Base-by-base conservation (phyloP, 1,284 basidiomycete genomes). In the Marasmius sp. region DNA sequence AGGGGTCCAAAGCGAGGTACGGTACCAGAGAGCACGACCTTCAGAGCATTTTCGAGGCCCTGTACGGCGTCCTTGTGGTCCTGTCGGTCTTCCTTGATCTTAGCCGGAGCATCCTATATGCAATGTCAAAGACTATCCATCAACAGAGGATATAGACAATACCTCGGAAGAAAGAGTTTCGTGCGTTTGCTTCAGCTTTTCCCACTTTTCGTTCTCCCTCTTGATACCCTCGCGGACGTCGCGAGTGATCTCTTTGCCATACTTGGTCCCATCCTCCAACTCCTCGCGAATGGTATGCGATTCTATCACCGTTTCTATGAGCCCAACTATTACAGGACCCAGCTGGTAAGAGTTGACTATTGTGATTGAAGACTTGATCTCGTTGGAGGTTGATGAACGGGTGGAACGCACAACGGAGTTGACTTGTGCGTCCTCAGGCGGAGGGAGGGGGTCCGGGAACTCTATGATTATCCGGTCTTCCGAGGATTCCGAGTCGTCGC, bases 331-430 rank as follows among this genome's bases (percentile, higher is more conserved):
- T 18, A 89, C 79, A 33, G 89, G 89, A 14, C 92, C 74, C 64
- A 92, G 78, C 67, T 92, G 90, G 2, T 80, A 79, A 0, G 89
- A 79, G 53, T 78, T 75, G 6, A 77, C 72, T 55, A 89, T 54
- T 4, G 10, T 14, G 14, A 54, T 18, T 2, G 11, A 74, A 39
- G 72, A 67, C 18, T 77, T 60, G 18, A 64, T 18, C 38, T 64
- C 62, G 14, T 67, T 63, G 20, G 63, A 60, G 10, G 65, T 63
- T 27, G 63, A 16, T 16, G 45, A 64, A 59, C 75, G 76, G 53
- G 68, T 79, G 58, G 72, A 78, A 59, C 78, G 78, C 27, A 77
- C 79, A 59, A 68, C 76, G 22, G 54, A 47, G 65, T 71, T 75
- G 57, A 71, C 65, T 48, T 67, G 66, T 39, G 71, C 71, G 51